Conservation (phyloP, 345 rosid genomes). For the Gossypium bickii region DNA sequence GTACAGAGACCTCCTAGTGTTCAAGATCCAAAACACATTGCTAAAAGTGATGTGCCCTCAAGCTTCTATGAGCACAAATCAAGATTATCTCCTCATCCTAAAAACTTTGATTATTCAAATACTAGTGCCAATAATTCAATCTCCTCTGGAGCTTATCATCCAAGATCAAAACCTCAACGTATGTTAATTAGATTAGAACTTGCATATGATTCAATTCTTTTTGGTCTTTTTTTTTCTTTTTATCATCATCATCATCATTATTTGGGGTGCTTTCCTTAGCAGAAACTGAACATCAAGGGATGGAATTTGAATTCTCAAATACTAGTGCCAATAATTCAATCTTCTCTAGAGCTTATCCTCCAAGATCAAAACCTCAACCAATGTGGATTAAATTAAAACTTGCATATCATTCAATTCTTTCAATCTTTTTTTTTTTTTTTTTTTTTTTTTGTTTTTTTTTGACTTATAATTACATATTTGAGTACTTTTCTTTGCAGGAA, state of each 20-base stretch:
- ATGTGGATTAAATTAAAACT: constrained; percentile 8
- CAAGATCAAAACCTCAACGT: constrained; percentile 37
- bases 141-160: constrained; percentile 24
- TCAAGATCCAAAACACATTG: constrained; percentile 36
- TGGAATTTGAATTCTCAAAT: constrained; percentile 22
- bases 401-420: neutral
- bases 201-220: neutral
- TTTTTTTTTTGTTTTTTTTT: no score
- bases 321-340: constrained; percentile 12
- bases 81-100: constrained; percentile 32
- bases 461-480: constrained; percentile 5
- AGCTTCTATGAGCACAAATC: constrained; percentile 27
- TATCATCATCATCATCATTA: neutral
- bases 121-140: constrained; percentile 12
- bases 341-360: constrained; percentile 24
- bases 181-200: constrained; percentile 9
- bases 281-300: no score
- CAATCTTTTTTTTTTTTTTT: neutral
- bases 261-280: neutral
- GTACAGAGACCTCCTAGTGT: constrained; percentile 28
- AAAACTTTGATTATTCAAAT: constrained; percentile 28
- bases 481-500: constrained; percentile 33
- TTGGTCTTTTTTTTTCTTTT: neutral
- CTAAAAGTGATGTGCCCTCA: constrained; percentile 25
- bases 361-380: constrained; percentile 36